Conservation (phyloP, 2,329 filamentous ascomycete genomes). For the Capronia americana region DNA sequence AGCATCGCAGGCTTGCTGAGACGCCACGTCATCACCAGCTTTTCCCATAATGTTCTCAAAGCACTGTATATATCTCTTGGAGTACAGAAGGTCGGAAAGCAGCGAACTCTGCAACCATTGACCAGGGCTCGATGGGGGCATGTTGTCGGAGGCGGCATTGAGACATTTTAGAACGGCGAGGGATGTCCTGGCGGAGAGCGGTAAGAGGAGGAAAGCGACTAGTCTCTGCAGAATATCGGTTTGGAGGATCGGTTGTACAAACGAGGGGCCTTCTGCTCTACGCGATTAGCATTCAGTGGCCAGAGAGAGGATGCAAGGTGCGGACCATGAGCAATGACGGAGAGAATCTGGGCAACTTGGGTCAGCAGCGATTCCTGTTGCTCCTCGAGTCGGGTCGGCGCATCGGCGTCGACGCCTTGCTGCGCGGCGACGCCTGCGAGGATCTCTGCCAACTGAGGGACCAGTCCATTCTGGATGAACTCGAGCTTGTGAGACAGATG, state of each 20-base stretch:
- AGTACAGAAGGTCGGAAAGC: constrained; percentile 71
- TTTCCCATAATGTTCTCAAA: constrained; percentile 68
- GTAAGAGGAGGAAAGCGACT: constrained; percentile 70
- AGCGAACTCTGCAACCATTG: constrained; percentile 56
- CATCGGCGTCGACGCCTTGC: constrained; percentile 37
- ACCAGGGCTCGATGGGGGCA: constrained; percentile 61
- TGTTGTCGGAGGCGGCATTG: constrained; percentile 72
- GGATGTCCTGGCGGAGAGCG: constrained; percentile 68
- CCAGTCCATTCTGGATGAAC: constrained; percentile 73
- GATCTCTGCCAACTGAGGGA: constrained; percentile 59
- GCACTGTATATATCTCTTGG: constrained; percentile 64
- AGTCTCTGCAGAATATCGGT: constrained; percentile 73
- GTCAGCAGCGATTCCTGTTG: constrained; percentile 73
- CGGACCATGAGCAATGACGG: constrained; percentile 83
- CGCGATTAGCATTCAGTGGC: constrained; percentile 36
- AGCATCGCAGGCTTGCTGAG: constrained; percentile 42
- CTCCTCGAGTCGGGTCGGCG: constrained; percentile 47
- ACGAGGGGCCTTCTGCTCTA: constrained; percentile 74
- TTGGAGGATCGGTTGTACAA: constrained; percentile 75
- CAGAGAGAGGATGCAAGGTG: constrained; percentile 37
- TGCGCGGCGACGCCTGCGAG: constrained; percentile 51
- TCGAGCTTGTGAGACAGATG: constrained; percentile 85
- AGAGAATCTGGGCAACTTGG: constrained; percentile 83
- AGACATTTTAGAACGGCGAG: constrained; percentile 77
- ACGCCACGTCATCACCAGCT: constrained; percentile 53